Conservation (phyloP, 306 rosid species). For the Echinosophora koreensis region DNA sequence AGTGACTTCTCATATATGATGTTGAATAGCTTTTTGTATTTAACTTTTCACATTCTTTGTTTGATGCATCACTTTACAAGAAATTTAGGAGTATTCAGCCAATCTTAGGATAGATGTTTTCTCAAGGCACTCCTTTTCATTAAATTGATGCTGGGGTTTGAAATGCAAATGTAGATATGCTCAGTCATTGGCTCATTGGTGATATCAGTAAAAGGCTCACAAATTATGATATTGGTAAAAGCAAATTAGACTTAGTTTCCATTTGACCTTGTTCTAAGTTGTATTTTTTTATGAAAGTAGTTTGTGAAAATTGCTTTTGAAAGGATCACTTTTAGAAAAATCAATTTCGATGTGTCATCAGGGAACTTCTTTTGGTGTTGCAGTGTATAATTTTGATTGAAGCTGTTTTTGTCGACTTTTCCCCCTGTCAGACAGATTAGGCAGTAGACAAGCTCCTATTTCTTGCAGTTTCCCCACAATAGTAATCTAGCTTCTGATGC, state of each 20-base stretch:
- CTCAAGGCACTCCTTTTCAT: slow-evolving; percentile 2
- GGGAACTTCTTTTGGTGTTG: neutral
- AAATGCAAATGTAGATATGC: neutral
- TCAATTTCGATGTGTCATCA: neutral
- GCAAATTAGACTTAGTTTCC: neutral
- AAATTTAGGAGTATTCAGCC: slow-evolving; percentile 17
- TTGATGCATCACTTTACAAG: slow-evolving; percentile 7
- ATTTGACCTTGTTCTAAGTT: neutral
- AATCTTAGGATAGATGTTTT: neutral
- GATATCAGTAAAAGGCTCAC: neutral
- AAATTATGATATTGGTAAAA: too few species aligned
- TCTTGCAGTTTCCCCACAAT: neutral
- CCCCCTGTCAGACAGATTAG: neutral
- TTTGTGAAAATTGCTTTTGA: slow-evolving; percentile 15
- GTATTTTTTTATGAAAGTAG: neutral
- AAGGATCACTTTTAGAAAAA: slow-evolving; percentile 8
- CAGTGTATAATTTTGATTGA: slow-evolving; percentile 1
- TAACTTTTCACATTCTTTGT: neutral
- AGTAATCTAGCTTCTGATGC: neutral
- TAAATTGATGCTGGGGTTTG: neutral
- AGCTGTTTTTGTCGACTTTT: neutral
- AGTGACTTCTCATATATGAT: slow-evolving; percentile 24
- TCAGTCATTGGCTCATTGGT: neutral
- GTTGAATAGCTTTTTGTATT: slow-evolving; percentile 14
- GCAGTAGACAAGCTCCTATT: neutral